Evolutionary conservation across 2,329 filamentous ascomycete species (phyloP), one percentile per base, ranked within the genome.

Genomic region (Colletotrichum brevisporum): DNA sequence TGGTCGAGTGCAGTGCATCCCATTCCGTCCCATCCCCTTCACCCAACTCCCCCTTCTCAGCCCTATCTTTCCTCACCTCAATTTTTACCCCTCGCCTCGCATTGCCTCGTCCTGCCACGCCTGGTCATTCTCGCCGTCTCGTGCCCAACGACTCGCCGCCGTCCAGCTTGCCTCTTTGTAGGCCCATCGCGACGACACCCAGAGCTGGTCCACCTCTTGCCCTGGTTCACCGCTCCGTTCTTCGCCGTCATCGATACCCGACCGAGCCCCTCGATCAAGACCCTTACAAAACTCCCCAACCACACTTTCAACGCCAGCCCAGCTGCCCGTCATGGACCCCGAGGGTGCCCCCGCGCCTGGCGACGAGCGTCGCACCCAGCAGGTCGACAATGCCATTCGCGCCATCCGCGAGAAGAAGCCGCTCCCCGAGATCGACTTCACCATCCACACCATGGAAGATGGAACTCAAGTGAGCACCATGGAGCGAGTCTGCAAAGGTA

Each of bases 401-500:
- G 96, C 96, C 70, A 94, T 99, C 78, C 91, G 91, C 81, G 90
- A 98, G 77, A 98, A 98, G 91, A 95, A 93, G 86, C 95, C 95
- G 63, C 88, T 97, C 58, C 96, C 96, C 67, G 95, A 98, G 87
- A 98, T 99, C 78, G 96, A 99, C 85, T 99, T 99, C 81, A 97
- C 94, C 65, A 90, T 99, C 78, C 96, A 99, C 83, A 96, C 93
- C 71, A 98, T 98, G 95, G 96, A 99, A 82, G 96, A 99, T 86
- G 94, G 94, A 78, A 91, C 89, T 62, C 94, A 97, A 84, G 96
- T 99, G 79, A 98, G 90, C 89, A 99, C 96, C 71, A 84, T 92
- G 80, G 96, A 99, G 84, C 90, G 96, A 80, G 96, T 99, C 71
- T 97, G 95, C 88, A 99, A 98, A 94, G 96, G 96, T 98, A 89